phyloP scores from a whole-genome alignment of 805 yeast species.

The Monosporozyma yasuniensis region DNA sequence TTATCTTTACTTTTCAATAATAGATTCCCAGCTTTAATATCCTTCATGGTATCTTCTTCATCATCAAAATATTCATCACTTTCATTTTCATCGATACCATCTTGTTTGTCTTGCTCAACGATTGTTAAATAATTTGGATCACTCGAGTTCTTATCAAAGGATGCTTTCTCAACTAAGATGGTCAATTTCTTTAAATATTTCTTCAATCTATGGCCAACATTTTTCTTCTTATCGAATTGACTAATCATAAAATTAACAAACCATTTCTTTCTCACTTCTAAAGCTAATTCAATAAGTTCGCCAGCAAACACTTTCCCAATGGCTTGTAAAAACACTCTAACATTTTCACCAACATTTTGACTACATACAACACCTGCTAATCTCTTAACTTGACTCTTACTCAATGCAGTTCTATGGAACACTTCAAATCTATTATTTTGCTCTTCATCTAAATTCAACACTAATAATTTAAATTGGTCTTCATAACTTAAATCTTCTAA shows the following conservation, averaged over 20 bases:
- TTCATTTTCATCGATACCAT: conserved; percentile 24
- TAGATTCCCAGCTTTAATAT: conserved; percentile 15
- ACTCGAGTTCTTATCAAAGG: conserved; percentile 3
- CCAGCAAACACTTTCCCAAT: conserved; percentile 84
- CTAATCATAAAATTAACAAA: conserved; percentile 33
- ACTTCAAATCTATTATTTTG: conserved; percentile 85
- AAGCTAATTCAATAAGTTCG: conserved; percentile 76
- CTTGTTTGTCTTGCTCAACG: conserved; percentile 10
- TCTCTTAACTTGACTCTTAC: conserved; percentile 68
- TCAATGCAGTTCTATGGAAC: conserved; percentile 68
- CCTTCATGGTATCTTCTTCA: conserved; percentile 19
- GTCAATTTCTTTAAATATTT: conserved; percentile 32
- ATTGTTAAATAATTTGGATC: conserved; percentile 5
- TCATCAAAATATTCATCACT: conserved; percentile 26
- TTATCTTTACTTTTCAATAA: conserved; percentile 21
- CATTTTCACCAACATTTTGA: conserved; percentile 69
- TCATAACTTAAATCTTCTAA: conserved; percentile 37
- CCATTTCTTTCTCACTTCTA: conserved; percentile 56
- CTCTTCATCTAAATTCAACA: conserved; percentile 65
- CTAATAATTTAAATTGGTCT: conserved; percentile 51
- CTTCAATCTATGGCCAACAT: conserved; percentile 26
- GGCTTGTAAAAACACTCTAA: conserved; percentile 77
- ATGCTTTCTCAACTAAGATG: conserved; percentile 23
- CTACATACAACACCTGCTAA: conserved; percentile 70
- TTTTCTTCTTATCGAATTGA: conserved; percentile 37